Percentiles rank a stretch among this genome's conserved stretches.
Conservation (phyloP, 2,329 filamentous ascomycete species). For the Aspergillus awamori region DNA sequence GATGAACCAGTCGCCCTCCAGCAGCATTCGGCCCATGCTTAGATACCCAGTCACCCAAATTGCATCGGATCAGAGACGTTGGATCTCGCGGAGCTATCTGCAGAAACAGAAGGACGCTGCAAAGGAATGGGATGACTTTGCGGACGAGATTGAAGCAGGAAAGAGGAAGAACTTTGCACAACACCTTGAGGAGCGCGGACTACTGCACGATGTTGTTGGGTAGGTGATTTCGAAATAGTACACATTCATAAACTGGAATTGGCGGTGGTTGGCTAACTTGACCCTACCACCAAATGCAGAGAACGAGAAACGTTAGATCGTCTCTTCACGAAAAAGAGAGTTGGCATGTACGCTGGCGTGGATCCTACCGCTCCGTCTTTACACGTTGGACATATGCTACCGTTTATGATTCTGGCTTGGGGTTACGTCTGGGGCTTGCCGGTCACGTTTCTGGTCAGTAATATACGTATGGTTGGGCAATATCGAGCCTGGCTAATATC, state of each 20-base stretch:
- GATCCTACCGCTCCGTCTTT: constrained; percentile 55
- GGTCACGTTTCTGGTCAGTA: constrained; percentile 48
- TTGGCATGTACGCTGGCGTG: constrained; percentile 52
- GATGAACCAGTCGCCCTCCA: constrained; percentile 19
- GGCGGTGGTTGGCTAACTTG: constrained; percentile 15
- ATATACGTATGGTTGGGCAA: background rate
- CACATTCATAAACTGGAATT: background rate
- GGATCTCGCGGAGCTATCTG: constrained; percentile 42
- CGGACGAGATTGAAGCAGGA: constrained; percentile 48
- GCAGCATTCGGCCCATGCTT: constrained; percentile 20
- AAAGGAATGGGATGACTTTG: constrained; percentile 43
- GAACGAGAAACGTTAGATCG: constrained; percentile 47
- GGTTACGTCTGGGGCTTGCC: constrained; percentile 52
- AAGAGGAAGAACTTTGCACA: constrained; percentile 47
- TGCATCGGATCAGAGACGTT: constrained; percentile 33
- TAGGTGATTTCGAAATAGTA: constrained; percentile 23
- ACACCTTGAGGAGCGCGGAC: constrained; percentile 50
- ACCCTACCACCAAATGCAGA: constrained; percentile 26
- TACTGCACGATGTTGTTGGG: constrained; percentile 53
- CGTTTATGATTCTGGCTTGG: constrained; percentile 55
- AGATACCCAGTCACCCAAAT: background rate
- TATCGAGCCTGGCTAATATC: constrained; percentile 20
- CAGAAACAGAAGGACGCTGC: constrained; percentile 44
- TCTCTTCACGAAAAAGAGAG: constrained; percentile 49
- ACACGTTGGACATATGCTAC: constrained; percentile 55